These are phyloP conservation scores for Halteria grandinella DNA, from an alignment of 73 alveolate genomes.

Conservation along the genomic window DNA sequence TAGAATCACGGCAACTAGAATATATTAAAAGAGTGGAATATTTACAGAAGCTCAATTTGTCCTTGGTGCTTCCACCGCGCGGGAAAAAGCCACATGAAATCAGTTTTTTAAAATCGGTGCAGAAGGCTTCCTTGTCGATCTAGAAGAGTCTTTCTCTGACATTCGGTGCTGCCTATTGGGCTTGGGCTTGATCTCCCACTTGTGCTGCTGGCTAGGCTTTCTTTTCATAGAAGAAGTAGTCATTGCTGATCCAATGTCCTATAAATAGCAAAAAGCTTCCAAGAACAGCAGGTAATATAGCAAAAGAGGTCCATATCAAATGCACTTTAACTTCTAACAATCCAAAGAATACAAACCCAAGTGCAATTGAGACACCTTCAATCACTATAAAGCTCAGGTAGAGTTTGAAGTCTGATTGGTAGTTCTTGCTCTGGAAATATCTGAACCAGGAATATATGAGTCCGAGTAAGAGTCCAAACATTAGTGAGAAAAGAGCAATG, in stretches of 20 bases:
- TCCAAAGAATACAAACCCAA: neutral
- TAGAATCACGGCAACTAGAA: neutral
- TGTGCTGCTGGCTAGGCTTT: neutral
- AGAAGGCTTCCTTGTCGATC: constrained; percentile 1
- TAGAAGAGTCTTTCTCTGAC: neutral
- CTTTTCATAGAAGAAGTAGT: constrained; percentile 1
- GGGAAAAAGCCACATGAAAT: constrained; percentile 21
- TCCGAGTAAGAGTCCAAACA: constrained; percentile 18
- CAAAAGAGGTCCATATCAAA: constrained; percentile 32
- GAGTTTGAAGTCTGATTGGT: neutral
- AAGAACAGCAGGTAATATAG: constrained; percentile 6
- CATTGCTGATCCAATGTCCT: constrained; percentile 33
- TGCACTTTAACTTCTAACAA: neutral
- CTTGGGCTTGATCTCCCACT: neutral
- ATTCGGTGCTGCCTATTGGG: neutral
- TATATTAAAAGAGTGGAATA: neutral
- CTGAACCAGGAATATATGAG: constrained; percentile 13
- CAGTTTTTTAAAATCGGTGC: neutral
- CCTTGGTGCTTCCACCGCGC: constrained; percentile 1
- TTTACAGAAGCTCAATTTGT: too few relatives aligned
- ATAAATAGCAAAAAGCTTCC: constrained; percentile 4
- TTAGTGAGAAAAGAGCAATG: constrained; percentile 7
- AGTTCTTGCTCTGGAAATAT: neutral
- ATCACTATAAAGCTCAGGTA: neutral
- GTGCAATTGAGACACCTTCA: neutral